phyloP scores from a whole-genome alignment of 2,329 filamentous ascomycete genomes.

The Xylaria sp. region DNA sequence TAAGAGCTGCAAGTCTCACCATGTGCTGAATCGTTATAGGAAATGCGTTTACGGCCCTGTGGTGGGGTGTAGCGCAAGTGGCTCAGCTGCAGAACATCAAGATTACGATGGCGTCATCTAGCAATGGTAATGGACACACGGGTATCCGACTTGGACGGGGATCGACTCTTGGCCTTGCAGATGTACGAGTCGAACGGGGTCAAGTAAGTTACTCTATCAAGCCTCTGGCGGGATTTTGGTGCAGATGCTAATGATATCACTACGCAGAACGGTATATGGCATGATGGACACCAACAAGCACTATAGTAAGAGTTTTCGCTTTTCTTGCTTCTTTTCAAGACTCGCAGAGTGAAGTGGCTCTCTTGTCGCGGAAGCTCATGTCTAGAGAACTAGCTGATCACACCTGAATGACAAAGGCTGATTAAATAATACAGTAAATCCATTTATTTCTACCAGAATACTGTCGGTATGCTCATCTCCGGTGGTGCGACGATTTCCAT shows the following conservation, averaged over 20 bases:
- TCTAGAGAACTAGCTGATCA: neutral
- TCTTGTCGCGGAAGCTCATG: no score
- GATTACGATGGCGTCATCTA: slow-evolving; percentile 48
- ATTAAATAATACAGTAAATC: slow-evolving; percentile 38
- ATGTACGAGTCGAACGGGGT: slow-evolving; percentile 49
- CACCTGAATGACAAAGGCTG: neutral
- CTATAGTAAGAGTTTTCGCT: slow-evolving; percentile 35
- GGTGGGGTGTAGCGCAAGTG: slow-evolving; percentile 53
- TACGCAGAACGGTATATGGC: slow-evolving; percentile 49
- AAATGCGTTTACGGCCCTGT: slow-evolving; percentile 47
- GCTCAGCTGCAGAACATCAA: slow-evolving; percentile 51
- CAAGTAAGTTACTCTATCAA: slow-evolving; percentile 37
- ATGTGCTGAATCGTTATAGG: slow-evolving; percentile 31
- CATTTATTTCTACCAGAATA: slow-evolving; percentile 52
- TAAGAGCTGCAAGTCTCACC: neutral
- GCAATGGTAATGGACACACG: slow-evolving; percentile 47
- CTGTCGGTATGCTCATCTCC: slow-evolving; percentile 46
- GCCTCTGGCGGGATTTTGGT: neutral
- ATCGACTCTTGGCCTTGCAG: slow-evolving; percentile 49
- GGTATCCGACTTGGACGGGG: slow-evolving; percentile 49
- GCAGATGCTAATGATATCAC: slow-evolving; percentile 13
- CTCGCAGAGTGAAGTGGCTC: neutral
- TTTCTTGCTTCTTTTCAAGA: neutral
- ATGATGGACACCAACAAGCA: slow-evolving; percentile 51
- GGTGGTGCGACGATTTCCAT: slow-evolving; percentile 49